Evolutionary conservation across 768 basidiomycete genomes (phyloP).

Genomic region (Mrakia gelida): DNA sequence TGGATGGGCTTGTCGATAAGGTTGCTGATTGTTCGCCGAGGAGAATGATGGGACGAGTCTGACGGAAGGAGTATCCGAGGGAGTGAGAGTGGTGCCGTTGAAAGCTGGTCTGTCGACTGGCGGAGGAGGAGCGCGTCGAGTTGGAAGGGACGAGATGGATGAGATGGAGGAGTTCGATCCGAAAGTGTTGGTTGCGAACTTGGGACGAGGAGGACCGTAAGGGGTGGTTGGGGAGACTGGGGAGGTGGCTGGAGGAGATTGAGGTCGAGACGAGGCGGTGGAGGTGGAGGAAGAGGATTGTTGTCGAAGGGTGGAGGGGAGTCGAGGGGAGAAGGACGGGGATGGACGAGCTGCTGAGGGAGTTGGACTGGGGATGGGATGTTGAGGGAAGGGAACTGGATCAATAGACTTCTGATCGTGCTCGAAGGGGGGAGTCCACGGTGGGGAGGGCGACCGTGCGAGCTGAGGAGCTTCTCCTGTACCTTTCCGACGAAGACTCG

Average conservation of each 20-base stretch:
- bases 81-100: not conserved
- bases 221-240: not conserved
- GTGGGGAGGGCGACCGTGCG: not conserved
- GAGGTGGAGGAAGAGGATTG: not conserved
- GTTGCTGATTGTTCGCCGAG: not conserved
- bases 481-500: not conserved
- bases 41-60: not conserved
- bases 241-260: not conserved
- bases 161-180: not conserved
- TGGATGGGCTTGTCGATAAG: not conserved
- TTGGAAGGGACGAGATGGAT: not conserved
- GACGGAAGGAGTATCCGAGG: not conserved
- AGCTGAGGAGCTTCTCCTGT: not conserved
- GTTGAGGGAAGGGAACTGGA: not conserved
- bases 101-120: not conserved
- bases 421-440: not conserved
- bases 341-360: not conserved
- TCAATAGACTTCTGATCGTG: not conserved
- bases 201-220: conserved; percentile 6
- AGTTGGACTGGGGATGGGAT: not conserved
- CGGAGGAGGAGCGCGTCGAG: conserved; percentile 4
- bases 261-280: not conserved
- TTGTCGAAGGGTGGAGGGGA: not conserved
- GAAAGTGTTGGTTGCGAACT: not conserved
- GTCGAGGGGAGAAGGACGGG: not conserved